Conservation (phyloP, 495 filamentous ascomycete genomes). For the Staphylotrichum longicolle region DNA sequence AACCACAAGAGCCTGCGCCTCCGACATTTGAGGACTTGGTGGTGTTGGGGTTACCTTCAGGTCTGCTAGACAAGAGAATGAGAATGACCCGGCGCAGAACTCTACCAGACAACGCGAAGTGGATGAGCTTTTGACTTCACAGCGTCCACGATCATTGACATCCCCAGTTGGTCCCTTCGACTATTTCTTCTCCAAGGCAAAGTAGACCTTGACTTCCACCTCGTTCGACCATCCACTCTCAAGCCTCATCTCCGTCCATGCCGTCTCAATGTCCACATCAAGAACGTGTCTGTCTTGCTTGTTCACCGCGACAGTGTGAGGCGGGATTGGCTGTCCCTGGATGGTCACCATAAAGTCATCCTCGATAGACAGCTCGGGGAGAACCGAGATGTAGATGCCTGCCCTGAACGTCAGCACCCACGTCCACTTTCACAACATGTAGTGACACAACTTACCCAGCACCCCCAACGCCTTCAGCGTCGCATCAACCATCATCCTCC, state of each 20-base stretch:
- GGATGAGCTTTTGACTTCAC: no score
- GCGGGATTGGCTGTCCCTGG: constrained; percentile 63
- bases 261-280: constrained; percentile 70
- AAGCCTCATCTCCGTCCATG: constrained; percentile 75
- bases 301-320: constrained; percentile 61
- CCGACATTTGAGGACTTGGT: no score
- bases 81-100: no score
- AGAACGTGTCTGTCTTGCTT: constrained; percentile 58
- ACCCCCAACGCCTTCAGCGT: constrained; percentile 77
- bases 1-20: no score
- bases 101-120: no score
- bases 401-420: constrained; percentile 5
- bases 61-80: no score
- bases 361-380: constrained; percentile 57
- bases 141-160: no score
- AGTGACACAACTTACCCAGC: constrained; percentile 54
- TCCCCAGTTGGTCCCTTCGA: no score
- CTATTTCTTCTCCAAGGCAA: constrained; percentile 29
- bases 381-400: constrained; percentile 70
- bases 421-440: background rate
- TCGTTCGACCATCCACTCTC: constrained; percentile 82
- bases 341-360: constrained; percentile 76
- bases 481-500: constrained; percentile 60
- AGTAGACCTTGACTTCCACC: constrained; percentile 66
- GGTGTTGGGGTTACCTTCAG: no score